Base-by-base conservation (phyloP, 2,329 filamentous ascomycete genomes). In the Monosporascus sp. region DNA sequence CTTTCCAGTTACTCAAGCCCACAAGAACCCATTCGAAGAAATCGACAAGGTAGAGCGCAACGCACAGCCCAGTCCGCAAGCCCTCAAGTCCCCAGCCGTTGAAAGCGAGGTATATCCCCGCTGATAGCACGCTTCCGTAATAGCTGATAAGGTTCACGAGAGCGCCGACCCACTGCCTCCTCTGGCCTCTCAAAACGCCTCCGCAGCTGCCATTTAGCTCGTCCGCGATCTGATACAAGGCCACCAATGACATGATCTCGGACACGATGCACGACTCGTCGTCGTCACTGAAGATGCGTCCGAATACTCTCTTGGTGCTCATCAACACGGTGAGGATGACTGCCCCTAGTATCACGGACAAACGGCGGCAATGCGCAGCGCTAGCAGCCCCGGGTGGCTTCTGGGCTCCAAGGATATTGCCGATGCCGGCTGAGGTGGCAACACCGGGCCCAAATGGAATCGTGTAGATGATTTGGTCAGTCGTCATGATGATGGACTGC, bases 401-500 rank as follows among this genome's bases (percentile, higher is more conserved):
- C 31, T 80, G 76, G 0, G 87, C 81, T 0, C 90, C 90, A 0
- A 96, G 77, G 1, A 94, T 76, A 61, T 95, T 95, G 0, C 90
- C 91, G 11, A 96, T 78, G 2, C 90, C 79, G 0, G 88, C 79
- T 6, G 86, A 91, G 0, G 88, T 85, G 0, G 90, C 90, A 0
- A 96, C 89, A 0, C 90, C 90, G 0, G 95, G 79, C 0, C 91
- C 90, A 61, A 96, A 96, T 0, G 90, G 90, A 45, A 96, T 87
- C 0, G 90, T 95, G 65, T 84, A 91, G 75, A 91, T 85, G 52
- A 92, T 82, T 65, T 93, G 89, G 66, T 95, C 90, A 0, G 88
- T 84, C 0, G 90, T 95, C 90, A 95, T 95, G 66, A 96, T 91
- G 22, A 95, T 89, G 47, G 84, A 88, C 69, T 96, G 90, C 0